phyloP scores from a whole-genome alignment of 1,284 basidiomycete species.

The Schizophyllum commune region DNA sequence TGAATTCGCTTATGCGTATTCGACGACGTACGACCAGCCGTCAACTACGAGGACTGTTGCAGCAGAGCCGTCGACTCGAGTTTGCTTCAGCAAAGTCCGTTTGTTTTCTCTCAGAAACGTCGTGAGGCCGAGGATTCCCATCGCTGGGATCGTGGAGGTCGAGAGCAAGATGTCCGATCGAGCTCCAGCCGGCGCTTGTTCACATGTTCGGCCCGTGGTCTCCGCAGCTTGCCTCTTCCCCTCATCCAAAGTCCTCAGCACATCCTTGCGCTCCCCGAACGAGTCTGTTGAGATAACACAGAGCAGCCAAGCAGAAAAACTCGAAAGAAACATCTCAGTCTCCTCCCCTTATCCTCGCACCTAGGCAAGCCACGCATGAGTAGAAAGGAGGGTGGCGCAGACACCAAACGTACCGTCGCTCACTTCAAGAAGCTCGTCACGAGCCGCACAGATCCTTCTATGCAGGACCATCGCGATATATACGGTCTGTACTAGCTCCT shows the following conservation, averaged over 20 bases:
- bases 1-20: slow-evolving; percentile 7
- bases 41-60: slow-evolving; percentile 59
- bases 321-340: too few relatives aligned
- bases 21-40: slow-evolving; percentile 73
- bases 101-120: slow-evolving; percentile 11
- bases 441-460: neutral
- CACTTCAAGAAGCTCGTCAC: neutral
- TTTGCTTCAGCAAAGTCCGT: slow-evolving; percentile 3
- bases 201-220: neutral
- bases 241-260: neutral
- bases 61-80: slow-evolving; percentile 5
- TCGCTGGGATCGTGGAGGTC: neutral
- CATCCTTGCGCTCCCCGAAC: too few relatives aligned
- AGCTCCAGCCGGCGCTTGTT: neutral
- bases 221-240: neutral
- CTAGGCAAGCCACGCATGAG: neutral
- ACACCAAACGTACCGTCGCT: neutral
- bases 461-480: neutral
- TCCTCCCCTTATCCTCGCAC: neutral
- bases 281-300: too few relatives aligned
- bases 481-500: neutral
- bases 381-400: neutral
- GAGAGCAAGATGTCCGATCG: neutral
- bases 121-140: slow-evolving; percentile 12
- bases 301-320: too few relatives aligned